A percentile compares a stretch with the other conserved stretches of the same genome.
Conservation (phyloP, 257 asterid genomes). For the Nicotiana benthamiana region DNA sequence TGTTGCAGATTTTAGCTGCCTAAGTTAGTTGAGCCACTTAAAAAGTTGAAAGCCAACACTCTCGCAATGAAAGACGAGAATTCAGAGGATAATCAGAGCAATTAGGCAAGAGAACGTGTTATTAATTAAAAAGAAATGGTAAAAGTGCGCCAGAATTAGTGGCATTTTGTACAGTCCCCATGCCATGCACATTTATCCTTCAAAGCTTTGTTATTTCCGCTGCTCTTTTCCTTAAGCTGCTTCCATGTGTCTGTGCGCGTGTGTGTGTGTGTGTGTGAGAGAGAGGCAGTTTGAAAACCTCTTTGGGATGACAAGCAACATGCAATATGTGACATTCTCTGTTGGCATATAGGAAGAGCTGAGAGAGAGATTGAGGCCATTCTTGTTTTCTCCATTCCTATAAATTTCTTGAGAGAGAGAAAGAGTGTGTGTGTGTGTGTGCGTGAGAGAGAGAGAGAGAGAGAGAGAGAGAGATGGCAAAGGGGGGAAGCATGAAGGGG, state of each 20-base stretch:
- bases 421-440: background rate
- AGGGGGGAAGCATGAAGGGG: slow-evolving; percentile 14
- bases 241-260: background rate
- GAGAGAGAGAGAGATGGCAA: background rate
- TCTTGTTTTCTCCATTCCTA: background rate
- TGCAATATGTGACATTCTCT: background rate
- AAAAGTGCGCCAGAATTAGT: background rate
- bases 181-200: background rate
- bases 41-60: background rate
- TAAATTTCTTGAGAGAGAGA: slow-evolving; percentile 10
- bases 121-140: background rate
- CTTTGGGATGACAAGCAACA: slow-evolving; percentile 16
- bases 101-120: background rate
- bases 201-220: background rate
- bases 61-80: background rate
- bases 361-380: background rate
- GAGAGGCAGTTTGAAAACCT: slow-evolving; percentile 18
- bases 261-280: background rate
- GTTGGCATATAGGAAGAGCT: slow-evolving; percentile 8
- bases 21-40: background rate
- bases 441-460: too few species aligned
- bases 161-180: background rate
- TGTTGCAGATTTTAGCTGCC: background rate
- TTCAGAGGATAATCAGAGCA: background rate
- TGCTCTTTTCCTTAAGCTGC: background rate